Percentiles rank a stretch among this genome's conserved stretches.
Conservation (phyloP, 257 asterid species). For the Gentiana dahurica region DNA sequence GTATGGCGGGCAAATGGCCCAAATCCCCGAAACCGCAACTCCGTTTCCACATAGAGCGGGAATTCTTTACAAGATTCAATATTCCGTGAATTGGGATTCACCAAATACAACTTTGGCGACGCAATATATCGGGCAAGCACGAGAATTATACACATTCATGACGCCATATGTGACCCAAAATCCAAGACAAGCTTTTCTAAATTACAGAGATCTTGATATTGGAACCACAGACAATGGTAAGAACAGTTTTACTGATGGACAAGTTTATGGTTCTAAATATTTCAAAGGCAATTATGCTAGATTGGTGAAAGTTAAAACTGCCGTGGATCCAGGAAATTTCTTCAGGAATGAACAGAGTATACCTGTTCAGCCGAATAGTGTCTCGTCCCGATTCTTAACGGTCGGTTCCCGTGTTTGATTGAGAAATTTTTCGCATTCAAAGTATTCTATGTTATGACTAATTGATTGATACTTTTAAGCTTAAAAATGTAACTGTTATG, state of each 20-base stretch:
- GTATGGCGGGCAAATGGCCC: too few species aligned
- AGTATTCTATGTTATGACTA: too few species aligned
- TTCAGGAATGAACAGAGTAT: conserved; percentile 14
- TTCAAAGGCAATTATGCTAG: neutral
- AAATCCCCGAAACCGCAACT: neutral
- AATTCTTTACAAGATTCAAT: too few species aligned
- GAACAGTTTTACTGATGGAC: too few species aligned
- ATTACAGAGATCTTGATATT: too few species aligned
- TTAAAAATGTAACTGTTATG: too few species aligned
- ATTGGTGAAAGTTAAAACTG: conserved; percentile 3
- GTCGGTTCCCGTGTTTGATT: too few species aligned
- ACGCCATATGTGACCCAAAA: conserved; percentile 7
- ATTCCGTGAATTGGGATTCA: conserved; percentile 4
- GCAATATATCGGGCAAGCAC: neutral
- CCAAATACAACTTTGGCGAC: neutral
- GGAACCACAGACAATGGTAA: too few species aligned
- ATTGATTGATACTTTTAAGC: too few species aligned
- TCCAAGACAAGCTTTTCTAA: too few species aligned
- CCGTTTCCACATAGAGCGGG: conserved; percentile 6
- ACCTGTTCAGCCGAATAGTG: neutral
- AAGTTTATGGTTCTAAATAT: conserved; percentile 8
- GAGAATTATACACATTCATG: conserved; percentile 14
- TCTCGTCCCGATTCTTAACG: too few species aligned
- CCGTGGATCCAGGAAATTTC: conserved; percentile 3
- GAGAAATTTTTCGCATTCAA: too few species aligned